phyloP scores from a whole-genome alignment of 257 asterid species.

The Asclepias syriaca region DNA sequence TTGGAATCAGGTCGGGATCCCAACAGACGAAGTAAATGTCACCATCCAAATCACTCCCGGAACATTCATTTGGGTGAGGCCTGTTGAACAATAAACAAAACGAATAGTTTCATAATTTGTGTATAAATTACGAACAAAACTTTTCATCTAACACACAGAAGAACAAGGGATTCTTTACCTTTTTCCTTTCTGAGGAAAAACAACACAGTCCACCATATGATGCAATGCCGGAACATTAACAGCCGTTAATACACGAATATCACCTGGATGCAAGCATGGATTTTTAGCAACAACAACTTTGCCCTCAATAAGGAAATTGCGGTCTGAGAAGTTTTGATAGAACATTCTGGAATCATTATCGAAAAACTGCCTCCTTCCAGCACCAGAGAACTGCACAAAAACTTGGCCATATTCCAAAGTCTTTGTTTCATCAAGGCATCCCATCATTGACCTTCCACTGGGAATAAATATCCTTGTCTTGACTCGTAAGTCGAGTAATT shows the following conservation, averaged over 20 bases:
- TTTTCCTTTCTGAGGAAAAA: conserved; percentile 67
- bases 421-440: conserved; percentile 83
- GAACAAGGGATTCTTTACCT: conserved; percentile 43
- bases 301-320: conserved; percentile 30
- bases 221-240: conserved; percentile 47
- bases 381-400: conserved; percentile 58
- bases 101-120: neutral
- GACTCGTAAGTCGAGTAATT: conserved; percentile 59
- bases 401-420: conserved; percentile 79
- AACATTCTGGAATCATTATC: conserved; percentile 21
- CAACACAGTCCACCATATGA: conserved; percentile 93
- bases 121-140: neutral
- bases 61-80: conserved; percentile 98
- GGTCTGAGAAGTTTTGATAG: conserved; percentile 19
- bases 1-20: conserved; percentile 76
- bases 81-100: conserved; percentile 25
- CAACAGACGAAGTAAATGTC: conserved; percentile 90
- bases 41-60: conserved; percentile 97
- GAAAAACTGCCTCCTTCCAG: conserved; percentile 27
- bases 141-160: neutral
- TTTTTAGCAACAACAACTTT: conserved; percentile 78
- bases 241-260: conserved; percentile 70
- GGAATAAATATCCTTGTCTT: conserved; percentile 67
- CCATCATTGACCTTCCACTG: conserved; percentile 74
- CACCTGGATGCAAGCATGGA: conserved; percentile 97